A percentile compares a stretch with the other conserved stretches of the same genome.
Evolutionary conservation across 768 basidiomycete genomes (phyloP).

Genomic region (Clavaria fumosa): DNA sequence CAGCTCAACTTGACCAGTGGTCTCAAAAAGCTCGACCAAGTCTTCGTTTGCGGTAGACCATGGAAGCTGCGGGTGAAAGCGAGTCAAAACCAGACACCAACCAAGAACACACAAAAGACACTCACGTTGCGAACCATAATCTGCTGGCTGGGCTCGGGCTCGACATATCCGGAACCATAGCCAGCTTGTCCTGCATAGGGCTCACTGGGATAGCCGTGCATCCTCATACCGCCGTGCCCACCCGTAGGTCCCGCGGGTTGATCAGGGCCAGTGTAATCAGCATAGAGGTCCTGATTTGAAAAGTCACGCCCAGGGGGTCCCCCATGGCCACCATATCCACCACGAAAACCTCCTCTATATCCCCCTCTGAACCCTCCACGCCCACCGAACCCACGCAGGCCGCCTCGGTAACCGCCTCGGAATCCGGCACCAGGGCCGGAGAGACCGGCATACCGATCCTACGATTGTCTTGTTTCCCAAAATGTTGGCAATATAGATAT

Average conservation of each 20-base stretch:
- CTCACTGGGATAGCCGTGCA: constrained; percentile 22
- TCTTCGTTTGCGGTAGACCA: constrained; percentile 99
- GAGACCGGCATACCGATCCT: constrained; percentile 84
- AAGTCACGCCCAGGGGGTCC: constrained; percentile 55
- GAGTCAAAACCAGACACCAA: not conserved
- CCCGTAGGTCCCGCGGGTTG: constrained; percentile 32
- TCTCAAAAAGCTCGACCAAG: constrained; percentile 94
- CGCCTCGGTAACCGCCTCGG: constrained; percentile 26
- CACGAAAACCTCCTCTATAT: constrained; percentile 37
- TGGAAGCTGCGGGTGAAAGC: constrained; percentile 44
- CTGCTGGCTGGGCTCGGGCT: constrained; percentile 84
- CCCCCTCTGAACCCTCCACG: constrained; percentile 38
- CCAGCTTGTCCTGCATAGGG: constrained; percentile 16
- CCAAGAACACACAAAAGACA: constrained; percentile 12
- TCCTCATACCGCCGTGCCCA: constrained; percentile 21
- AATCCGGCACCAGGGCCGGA: constrained; percentile 48
- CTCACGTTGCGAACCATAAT: constrained; percentile 97
- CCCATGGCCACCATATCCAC: constrained; percentile 34
- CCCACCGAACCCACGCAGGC: constrained; percentile 28
- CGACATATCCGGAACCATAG: constrained; percentile 27
- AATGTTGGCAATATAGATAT: not conserved
- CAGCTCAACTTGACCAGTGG: constrained; percentile 85
- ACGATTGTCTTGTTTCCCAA: not conserved
- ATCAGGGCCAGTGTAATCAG: constrained; percentile 85
- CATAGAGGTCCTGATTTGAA: constrained; percentile 81